These are phyloP conservation scores for Volvariella surrecta DNA, from an alignment of 1,284 basidiomycete species.

Conservation along the genomic window DNA sequence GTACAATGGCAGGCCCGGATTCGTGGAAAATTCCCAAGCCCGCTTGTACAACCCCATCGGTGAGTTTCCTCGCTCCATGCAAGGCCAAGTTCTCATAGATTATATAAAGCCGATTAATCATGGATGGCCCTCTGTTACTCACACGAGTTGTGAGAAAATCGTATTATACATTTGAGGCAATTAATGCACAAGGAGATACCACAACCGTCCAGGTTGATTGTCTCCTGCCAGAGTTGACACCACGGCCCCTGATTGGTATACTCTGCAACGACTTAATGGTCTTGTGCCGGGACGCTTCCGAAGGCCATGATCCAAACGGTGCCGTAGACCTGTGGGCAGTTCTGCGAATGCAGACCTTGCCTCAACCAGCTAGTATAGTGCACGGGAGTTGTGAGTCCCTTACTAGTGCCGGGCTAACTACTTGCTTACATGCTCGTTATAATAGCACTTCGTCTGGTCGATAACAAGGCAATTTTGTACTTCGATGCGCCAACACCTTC, in stretches of 20 bases:
- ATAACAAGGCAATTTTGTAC: constrained; percentile 89
- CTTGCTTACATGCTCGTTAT: constrained; percentile 7
- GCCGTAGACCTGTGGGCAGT: constrained; percentile 89
- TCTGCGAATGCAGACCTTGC: constrained; percentile 82
- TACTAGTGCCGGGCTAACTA: constrained; percentile 7
- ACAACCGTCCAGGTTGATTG: constrained; percentile 84
- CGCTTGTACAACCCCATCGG: constrained; percentile 96
- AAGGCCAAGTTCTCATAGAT: background rate
- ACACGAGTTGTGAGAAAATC: constrained; percentile 88
- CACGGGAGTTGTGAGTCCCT: constrained; percentile 65
- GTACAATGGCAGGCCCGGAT: constrained; percentile 93
- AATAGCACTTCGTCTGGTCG: constrained; percentile 71
- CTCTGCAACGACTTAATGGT: constrained; percentile 92
- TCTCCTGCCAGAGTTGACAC: constrained; percentile 74
- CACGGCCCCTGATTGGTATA: constrained; percentile 68
- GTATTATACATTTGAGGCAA: constrained; percentile 75
- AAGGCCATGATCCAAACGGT: constrained; percentile 63
- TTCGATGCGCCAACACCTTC: constrained; percentile 80
- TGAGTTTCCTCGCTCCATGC: constrained; percentile 23
- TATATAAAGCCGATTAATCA: constrained; percentile 64
- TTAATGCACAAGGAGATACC: constrained; percentile 68
- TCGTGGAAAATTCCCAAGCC: constrained; percentile 86
- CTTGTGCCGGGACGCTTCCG: constrained; percentile 74
- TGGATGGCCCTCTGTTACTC: constrained; percentile 79
- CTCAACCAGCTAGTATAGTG: constrained; percentile 85